phyloP scores from a whole-genome alignment of 441 rosid genomes.

The Bruguiera hainesii region DNA sequence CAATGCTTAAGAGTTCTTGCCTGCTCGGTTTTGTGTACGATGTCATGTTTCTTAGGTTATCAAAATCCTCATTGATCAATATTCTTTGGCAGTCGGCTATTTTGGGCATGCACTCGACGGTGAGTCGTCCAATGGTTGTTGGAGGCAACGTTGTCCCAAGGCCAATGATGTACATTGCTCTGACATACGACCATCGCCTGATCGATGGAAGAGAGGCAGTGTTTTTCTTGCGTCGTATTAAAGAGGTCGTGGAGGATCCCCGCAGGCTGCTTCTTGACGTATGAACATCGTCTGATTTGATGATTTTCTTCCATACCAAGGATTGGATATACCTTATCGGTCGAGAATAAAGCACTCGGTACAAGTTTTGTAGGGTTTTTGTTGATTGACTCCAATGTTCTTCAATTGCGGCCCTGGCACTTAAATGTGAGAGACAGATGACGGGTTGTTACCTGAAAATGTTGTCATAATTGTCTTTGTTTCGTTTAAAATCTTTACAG shows the following conservation, averaged over 20 bases:
- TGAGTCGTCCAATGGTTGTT: conserved; percentile 88
- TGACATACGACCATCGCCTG: conserved; percentile 92
- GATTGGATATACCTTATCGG: conserved; percentile 3
- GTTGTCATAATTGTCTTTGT: background rate
- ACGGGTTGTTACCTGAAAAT: background rate
- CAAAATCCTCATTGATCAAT: background rate
- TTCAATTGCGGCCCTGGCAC: conserved; percentile 32
- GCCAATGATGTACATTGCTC: conserved; percentile 99
- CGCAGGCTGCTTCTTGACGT: conserved; percentile 88
- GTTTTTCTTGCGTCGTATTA: conserved; percentile 90
- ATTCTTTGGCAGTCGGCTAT: conserved; percentile 74
- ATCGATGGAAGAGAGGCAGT: conserved; percentile 99
- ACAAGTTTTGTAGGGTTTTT: conserved; percentile 30
- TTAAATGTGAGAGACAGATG: conserved; percentile 17
- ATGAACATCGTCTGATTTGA: conserved; percentile 29
- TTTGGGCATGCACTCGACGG: conserved; percentile 97
- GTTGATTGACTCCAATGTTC: conserved; percentile 20
- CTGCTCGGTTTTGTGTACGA: background rate
- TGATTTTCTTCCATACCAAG: conserved; percentile 15
- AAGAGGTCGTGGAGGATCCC: conserved; percentile 95
- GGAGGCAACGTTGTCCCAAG: conserved; percentile 73
- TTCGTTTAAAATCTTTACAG: background rate
- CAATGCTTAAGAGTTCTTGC: no score
- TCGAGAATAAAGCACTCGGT: conserved; percentile 22
- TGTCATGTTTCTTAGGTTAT: background rate